Evolutionary conservation across 2,329 filamentous ascomycete genomes (phyloP), one percentile per base, ranked within the genome.

Genomic region (Coniochaeta pulveracea): DNA sequence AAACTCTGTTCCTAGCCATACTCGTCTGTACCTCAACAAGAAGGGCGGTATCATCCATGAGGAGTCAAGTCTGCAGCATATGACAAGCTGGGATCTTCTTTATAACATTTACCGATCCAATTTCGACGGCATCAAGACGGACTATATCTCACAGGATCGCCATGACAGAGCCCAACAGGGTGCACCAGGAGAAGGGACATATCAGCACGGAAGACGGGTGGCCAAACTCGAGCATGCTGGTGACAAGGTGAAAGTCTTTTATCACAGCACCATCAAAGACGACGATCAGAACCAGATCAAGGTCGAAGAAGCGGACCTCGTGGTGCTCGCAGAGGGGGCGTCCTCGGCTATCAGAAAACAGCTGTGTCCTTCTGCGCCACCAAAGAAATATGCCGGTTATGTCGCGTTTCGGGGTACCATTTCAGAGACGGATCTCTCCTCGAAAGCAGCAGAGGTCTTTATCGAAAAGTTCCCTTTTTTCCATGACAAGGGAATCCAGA

Each of bases 21-120:
- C 47, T 19, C 40, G 54, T 7, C 52, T 56, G 34, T 57, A 57
- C 36, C 48, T 58, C 18, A 40, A 56, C 34, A 47, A 40, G 29
- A 43, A 34, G 17, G 32, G 32, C 2, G 16, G 14, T 11, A 11
- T 34, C 17, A 26, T 34, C 17, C 3, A 15, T 11, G 16, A n/a
- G 4, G 32, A 34, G 23, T 17, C 11, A 10, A 18, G 16, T 10
- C 32, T 19, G 10, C 23, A 34, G 15, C 22, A 34, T 11, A 34
- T 34, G 32, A 34, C 32, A n/a, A 34, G 32, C 32, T 34, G 32
- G 32, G 32, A 34, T 16, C n/a, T 34, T 23, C 8, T 34, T 6
- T 34, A 34, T 18, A 11, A 34, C 24, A 34, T 34, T 16, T 34
- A 16, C 10, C 32, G 32, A 8, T 23, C 32, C n/a, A 34, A 34